Evolutionary conservation across 495 filamentous ascomycete species (phyloP).

Genomic region (Eremomyces bilateralis): DNA sequence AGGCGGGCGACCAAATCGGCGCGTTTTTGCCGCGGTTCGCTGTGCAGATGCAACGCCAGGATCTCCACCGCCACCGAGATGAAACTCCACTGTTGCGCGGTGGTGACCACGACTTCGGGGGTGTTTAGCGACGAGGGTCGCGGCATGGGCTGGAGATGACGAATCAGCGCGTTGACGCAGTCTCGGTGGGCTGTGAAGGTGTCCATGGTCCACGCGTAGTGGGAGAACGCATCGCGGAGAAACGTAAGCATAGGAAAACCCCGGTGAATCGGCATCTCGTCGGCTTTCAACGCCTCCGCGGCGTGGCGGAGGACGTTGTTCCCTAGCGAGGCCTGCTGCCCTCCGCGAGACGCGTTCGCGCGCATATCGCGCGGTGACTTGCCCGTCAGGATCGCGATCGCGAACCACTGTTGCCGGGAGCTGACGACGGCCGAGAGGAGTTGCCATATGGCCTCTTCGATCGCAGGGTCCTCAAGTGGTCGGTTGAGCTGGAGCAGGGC

Average conservation of each 20-base stretch:
- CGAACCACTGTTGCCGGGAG: constrained; percentile 86
- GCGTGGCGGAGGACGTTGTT: constrained; percentile 53
- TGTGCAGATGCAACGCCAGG: constrained; percentile 80
- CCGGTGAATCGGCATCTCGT: constrained; percentile 27
- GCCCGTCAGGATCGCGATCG: constrained; percentile 78
- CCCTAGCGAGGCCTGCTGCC: no score
- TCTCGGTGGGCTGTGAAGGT: constrained; percentile 57
- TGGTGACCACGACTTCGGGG: no score
- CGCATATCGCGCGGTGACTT: constrained; percentile 56
- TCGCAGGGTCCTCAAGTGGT: constrained; percentile 37
- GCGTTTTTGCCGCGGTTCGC: no score
- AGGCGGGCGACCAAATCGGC: no score
- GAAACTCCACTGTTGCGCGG: no score
- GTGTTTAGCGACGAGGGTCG: no score
- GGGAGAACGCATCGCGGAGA: constrained; percentile 63
- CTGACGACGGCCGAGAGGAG: constrained; percentile 74
- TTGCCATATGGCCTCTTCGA: constrained; percentile 54
- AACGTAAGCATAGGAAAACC: constrained; percentile 64
- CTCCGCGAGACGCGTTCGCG: no score
- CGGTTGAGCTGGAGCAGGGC: constrained; percentile 57
- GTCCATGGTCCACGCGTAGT: constrained; percentile 78
- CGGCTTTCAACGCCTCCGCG: no score
- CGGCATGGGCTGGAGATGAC: no score
- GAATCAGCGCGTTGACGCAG: no score
- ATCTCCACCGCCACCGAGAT: no score